phyloP scores from a whole-genome alignment of 2,329 filamentous ascomycete species.

The Aspergillus caelatus region DNA sequence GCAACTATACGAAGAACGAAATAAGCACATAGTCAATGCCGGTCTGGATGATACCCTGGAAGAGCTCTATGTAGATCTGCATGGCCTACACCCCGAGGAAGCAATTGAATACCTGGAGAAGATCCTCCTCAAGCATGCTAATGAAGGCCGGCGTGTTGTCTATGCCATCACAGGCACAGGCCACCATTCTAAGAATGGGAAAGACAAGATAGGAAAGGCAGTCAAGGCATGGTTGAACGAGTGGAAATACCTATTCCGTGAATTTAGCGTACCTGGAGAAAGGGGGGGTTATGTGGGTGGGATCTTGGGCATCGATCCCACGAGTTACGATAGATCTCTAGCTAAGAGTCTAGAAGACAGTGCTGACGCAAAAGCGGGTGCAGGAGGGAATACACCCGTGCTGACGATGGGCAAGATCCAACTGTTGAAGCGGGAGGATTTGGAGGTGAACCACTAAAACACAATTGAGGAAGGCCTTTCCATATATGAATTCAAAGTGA shows the following conservation, averaged over 20 bases:
- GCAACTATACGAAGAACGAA: constrained; percentile 90
- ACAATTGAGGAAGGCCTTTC: neutral
- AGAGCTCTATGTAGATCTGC: constrained; percentile 92
- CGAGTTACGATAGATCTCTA: constrained; percentile 55
- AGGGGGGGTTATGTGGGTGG: constrained; percentile 73
- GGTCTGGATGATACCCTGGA: constrained; percentile 51
- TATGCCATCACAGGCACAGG: constrained; percentile 97
- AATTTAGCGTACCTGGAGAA: constrained; percentile 96
- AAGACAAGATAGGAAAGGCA: constrained; percentile 96
- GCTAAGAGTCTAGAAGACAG: constrained; percentile 28
- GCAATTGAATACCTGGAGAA: constrained; percentile 91
- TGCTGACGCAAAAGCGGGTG: constrained; percentile 27
- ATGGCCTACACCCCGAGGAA: constrained; percentile 98
- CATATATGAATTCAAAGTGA: neutral
- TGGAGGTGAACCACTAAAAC: constrained; percentile 26
- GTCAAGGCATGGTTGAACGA: constrained; percentile 89
- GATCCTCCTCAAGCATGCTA: constrained; percentile 79
- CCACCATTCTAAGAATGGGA: constrained; percentile 97
- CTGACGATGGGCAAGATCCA: constrained; percentile 49
- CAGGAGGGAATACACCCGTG: constrained; percentile 30
- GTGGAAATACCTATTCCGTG: constrained; percentile 92
- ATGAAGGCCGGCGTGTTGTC: constrained; percentile 70
- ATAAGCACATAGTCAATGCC: constrained; percentile 62
- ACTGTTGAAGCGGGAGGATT: constrained; percentile 48
- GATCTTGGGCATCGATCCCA: constrained; percentile 66